Evolutionary conservation across 805 yeast species (phyloP), one percentile per base, ranked within the genome.

Genomic region (Ogataea trehalophila): DNA sequence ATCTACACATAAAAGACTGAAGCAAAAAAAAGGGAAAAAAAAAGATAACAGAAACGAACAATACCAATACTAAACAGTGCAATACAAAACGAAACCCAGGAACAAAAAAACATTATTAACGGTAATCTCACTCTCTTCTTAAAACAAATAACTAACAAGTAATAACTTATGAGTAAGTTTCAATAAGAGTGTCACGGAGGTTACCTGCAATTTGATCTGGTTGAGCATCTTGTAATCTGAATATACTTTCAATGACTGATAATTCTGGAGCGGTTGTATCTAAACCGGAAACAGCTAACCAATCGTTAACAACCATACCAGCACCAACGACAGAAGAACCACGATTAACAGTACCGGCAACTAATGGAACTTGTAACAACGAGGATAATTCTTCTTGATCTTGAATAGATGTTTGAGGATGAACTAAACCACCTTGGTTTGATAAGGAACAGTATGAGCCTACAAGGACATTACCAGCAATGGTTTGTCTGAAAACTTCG

Each of bases 231-330:
- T 89, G 95, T 59, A 88, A 76, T 72, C 89, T 85, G 81, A 92
- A 95, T 59, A 94, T 95, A 66, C 95, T 85, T 74, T 95, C 99
- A 57, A 94, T 80, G 50, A 94, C 99, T 59, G 96, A 89, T 63
- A 94, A 76, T 72, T 94, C 99, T 43, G 99, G 97, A 42, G 99
- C 98, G 55, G 99, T 91, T 49, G 99, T 94, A 72, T 94, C 98
- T 59, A 88, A 77, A 56, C 99, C 99, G 42, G 96, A 77, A 39
- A 95, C 98, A 31, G 98, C 95, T 57, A 92, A 75, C 95, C 97
- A 94, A 73, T 94, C 99, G 67, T 94, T 94, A 45, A 91, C 99
- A 46, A 94, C 98, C 83, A 94, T 83, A 59, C 99, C 99, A 41
- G 97, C 98, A 62, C 99, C 99, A 51, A 94, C 96, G 43, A 92